A percentile compares a stretch with the other conserved stretches of the same genome.
phyloP scores from a whole-genome alignment of 2,329 filamentous ascomycete species.

The Lasiodiplodia sp. region DNA sequence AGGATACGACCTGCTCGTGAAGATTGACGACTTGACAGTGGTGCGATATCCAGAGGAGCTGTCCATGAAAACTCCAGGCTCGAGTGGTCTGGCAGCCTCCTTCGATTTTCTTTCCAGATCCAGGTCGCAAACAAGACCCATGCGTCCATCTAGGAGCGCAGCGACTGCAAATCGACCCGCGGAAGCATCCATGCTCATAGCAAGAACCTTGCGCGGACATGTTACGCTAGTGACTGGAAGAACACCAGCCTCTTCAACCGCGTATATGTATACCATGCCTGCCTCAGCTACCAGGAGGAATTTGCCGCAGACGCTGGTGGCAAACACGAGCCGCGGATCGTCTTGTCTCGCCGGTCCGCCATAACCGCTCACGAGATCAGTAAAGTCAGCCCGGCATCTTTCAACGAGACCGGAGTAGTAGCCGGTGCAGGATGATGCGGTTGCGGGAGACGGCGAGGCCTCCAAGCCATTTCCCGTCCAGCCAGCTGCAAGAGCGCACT shows the following conservation, averaged over 20 bases:
- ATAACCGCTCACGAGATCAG: constrained; percentile 12
- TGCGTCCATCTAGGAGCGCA: constrained; percentile 65
- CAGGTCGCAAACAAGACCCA: constrained; percentile 69
- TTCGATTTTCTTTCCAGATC: constrained; percentile 16
- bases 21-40: constrained; percentile 31
- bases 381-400: constrained; percentile 33
- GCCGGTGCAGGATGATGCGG: constrained; percentile 15
- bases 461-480: constrained; percentile 51
- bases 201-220: constrained; percentile 65
- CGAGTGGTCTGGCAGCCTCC: background rate
- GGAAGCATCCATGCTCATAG: constrained; percentile 69
- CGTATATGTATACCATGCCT: constrained; percentile 65
- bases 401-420: constrained; percentile 19
- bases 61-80: constrained; percentile 4
- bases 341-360: constrained; percentile 10
- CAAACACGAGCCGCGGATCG: constrained; percentile 52
- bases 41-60: constrained; percentile 24
- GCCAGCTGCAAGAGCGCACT: constrained; percentile 54
- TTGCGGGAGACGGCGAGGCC: constrained; percentile 29
- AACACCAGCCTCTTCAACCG: constrained; percentile 49
- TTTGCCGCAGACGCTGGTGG: constrained; percentile 64
- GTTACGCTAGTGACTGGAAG: constrained; percentile 60
- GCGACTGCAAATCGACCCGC: constrained; percentile 63
- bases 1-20: constrained; percentile 30
- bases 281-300: constrained; percentile 65